These are phyloP conservation scores for Zygoascus sp. DNA, from an alignment of 1,139 yeast genomes.

Conservation along the genomic window DNA sequence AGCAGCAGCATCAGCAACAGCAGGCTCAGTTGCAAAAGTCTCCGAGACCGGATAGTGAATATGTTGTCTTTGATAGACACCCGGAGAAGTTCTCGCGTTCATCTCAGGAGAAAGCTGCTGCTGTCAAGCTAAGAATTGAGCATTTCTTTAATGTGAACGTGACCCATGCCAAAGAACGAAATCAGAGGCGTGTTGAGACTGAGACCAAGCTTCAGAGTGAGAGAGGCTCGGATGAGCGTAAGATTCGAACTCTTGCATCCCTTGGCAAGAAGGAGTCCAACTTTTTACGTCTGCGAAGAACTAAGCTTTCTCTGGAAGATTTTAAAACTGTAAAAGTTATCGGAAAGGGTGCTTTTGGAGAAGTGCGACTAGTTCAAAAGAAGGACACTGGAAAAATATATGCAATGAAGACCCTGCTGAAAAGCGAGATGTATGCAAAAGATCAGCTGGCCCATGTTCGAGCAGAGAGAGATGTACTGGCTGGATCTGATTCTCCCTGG, in stretches of 20 bases:
- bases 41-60: constrained; percentile 30
- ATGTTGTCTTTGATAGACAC: constrained; percentile 77
- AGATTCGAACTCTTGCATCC: constrained; percentile 58
- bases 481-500: constrained; percentile 75
- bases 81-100: constrained; percentile 61
- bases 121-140: constrained; percentile 59
- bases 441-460: constrained; percentile 74
- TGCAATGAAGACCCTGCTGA: constrained; percentile 70
- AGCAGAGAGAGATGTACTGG: constrained; percentile 71
- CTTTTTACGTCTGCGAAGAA: constrained; percentile 59
- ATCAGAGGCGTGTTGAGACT: constrained; percentile 60
- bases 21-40: constrained; percentile 14
- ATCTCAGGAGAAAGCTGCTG: constrained; percentile 61
- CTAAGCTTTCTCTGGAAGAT: constrained; percentile 59
- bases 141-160: constrained; percentile 65
- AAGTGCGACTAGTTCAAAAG: constrained; percentile 67
- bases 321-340: constrained; percentile 67
- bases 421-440: constrained; percentile 67
- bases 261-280: constrained; percentile 65
- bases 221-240: constrained; percentile 62
- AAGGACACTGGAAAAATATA: constrained; percentile 69
- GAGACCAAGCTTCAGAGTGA: constrained; percentile 55
- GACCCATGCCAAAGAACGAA: constrained; percentile 67
- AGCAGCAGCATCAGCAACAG: constrained; percentile 12
- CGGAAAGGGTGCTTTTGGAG: constrained; percentile 78